Conservation (phyloP, 192 early-diverging fungal species). For the Entomortierella parvispora region DNA sequence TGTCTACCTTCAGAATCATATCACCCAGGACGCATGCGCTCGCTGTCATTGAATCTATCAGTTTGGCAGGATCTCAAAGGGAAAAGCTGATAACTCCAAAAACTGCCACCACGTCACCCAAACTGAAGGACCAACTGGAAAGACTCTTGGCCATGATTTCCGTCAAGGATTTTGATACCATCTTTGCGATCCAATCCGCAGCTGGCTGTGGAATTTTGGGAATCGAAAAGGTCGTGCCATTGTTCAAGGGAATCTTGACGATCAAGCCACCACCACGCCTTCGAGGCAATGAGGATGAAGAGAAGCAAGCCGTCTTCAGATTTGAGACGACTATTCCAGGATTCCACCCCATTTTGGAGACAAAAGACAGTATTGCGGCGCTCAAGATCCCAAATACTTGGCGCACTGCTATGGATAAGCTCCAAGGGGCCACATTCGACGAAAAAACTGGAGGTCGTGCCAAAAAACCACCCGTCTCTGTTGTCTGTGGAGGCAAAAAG, state of each 20-base stretch:
- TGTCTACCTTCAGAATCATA: constrained; percentile 53
- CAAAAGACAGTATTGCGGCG: constrained; percentile 22
- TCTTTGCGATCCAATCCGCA: constrained; percentile 54
- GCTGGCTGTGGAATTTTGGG: constrained; percentile 55
- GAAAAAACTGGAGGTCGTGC: constrained; percentile 21
- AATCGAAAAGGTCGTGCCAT: constrained; percentile 55
- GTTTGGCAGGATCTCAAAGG: constrained; percentile 2
- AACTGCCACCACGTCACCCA: background rate
- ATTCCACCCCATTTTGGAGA: constrained; percentile 61
- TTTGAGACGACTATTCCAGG: constrained; percentile 43
- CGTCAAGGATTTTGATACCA: constrained; percentile 33
- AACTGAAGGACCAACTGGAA: constrained; percentile 22
- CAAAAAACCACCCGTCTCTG: constrained; percentile 58
- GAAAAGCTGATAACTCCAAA: constrained; percentile 16
- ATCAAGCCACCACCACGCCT: constrained; percentile 28
- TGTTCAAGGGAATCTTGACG: constrained; percentile 61
- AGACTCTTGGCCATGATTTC: background rate
- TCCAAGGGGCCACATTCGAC: constrained; percentile 16
- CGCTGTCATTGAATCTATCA: constrained; percentile 48
- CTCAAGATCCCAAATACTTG: constrained; percentile 20
- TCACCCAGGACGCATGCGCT: constrained; percentile 62
- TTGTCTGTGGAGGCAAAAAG: constrained; percentile 82
- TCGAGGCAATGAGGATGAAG: constrained; percentile 14
- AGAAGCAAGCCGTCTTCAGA: constrained; percentile 12
- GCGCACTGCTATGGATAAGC: constrained; percentile 26